Evolutionary conservation across 495 filamentous ascomycete genomes (phyloP).

Genomic region (Penicillium fimorum): DNA sequence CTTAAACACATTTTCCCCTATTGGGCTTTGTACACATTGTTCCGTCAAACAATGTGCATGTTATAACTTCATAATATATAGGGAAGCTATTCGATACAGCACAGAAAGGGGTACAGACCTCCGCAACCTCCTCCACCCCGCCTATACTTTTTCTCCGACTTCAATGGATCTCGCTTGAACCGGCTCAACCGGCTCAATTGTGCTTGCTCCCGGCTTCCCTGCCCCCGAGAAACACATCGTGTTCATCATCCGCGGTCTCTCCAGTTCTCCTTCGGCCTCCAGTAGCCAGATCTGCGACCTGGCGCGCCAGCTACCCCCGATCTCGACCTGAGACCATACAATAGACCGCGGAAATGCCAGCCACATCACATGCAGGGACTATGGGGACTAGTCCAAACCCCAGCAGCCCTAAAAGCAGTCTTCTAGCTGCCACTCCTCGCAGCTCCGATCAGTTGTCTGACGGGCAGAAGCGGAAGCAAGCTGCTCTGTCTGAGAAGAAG

Average conservation of each 20-base stretch:
- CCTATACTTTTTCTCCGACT: slow-evolving; percentile 10
- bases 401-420: slow-evolving; percentile 2
- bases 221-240: background rate
- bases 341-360: slow-evolving; percentile 8
- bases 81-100: slow-evolving; percentile 32
- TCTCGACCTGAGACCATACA: background rate
- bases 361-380: slow-evolving; percentile 5
- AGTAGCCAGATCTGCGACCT: background rate
- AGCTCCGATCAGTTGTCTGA: slow-evolving; percentile 1
- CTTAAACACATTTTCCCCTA: slow-evolving; percentile 14
- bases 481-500: slow-evolving; percentile 23
- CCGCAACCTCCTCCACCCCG: slow-evolving; percentile 9
- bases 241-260: background rate
- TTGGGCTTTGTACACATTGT: background rate
- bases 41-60: slow-evolving; percentile 25
- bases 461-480: slow-evolving; percentile 20
- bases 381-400: background rate
- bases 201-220: slow-evolving; percentile 31
- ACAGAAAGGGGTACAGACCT: slow-evolving; percentile 27
- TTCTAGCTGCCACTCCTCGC: background rate
- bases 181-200: slow-evolving; percentile 13
- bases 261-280: background rate
- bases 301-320: slow-evolving; percentile 3
- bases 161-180: slow-evolving; percentile 13
- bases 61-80: slow-evolving; percentile 20